Conservation (phyloP, 371 early-diverging fungal species). For the Rhizopus arrhizus region DNA sequence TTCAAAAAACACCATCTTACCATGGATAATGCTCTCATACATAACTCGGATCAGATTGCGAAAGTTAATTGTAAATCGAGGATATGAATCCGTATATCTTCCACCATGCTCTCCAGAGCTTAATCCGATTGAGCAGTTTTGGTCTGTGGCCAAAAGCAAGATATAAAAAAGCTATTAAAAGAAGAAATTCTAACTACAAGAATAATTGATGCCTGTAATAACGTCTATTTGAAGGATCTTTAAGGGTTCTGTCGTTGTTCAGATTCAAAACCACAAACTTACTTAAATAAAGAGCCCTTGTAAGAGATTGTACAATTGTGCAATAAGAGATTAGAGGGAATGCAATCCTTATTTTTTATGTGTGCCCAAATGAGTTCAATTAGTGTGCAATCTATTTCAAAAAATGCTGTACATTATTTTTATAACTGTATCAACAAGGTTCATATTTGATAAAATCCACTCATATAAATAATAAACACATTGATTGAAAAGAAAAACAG, state of each 20-base stretch:
- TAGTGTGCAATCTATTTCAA: background rate
- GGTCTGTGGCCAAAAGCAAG: slow-evolving; percentile 18
- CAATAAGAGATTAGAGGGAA: background rate
- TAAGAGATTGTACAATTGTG: background rate
- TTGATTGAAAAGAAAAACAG: too few species aligned
- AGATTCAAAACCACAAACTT: slow-evolving; percentile 12
- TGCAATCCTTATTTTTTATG: background rate
- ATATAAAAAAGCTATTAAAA: slow-evolving; percentile 12
- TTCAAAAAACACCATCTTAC: slow-evolving; percentile 20
- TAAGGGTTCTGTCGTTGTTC: slow-evolving; percentile 16
- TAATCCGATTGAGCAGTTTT: slow-evolving; percentile 27
- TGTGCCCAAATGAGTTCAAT: background rate
- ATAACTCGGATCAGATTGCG: background rate
- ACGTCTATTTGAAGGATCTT: slow-evolving; percentile 7
- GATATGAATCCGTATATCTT: slow-evolving; percentile 17
- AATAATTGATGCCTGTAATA: slow-evolving; percentile 14
- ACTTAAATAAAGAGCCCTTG: slow-evolving; percentile 14
- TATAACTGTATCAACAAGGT: too few species aligned
- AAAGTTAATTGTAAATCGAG: slow-evolving; percentile 20
- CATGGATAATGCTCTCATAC: slow-evolving; percentile 23
- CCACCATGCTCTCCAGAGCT: slow-evolving; percentile 19
- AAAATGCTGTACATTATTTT: too few species aligned
- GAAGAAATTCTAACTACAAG: slow-evolving; percentile 15
- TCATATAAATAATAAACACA: too few species aligned
- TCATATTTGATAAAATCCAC: too few species aligned